Percentiles rank a stretch among this genome's conserved stretches.
phyloP scores from a whole-genome alignment of 495 filamentous ascomycete species.

The Hyphodiscus hymeniophilus region DNA sequence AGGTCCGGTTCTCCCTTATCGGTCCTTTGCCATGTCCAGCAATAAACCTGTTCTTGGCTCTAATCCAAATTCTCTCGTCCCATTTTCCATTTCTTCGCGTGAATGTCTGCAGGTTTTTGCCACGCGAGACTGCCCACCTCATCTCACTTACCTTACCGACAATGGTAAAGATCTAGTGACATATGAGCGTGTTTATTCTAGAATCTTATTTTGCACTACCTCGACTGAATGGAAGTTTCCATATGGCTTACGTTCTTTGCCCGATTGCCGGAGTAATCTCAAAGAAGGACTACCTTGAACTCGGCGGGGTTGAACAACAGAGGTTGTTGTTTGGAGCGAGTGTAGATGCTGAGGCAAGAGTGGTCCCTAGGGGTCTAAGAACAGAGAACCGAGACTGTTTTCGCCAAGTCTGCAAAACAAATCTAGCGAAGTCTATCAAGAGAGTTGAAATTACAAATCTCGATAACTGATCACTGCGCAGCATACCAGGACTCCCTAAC shows the following conservation, averaged over 20 bases:
- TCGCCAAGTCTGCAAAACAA: background rate
- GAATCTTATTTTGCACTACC: slow-evolving; percentile 5
- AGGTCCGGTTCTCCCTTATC: no score
- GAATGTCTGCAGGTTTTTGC: no score
- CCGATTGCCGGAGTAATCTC: slow-evolving; percentile 13
- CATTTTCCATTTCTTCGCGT: no score
- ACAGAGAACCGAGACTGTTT: background rate
- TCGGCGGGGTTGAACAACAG: slow-evolving; percentile 1
- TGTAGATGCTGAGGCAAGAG: background rate
- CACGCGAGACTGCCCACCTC: no score
- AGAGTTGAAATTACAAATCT: background rate
- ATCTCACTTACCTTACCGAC: no score
- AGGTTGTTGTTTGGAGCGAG: background rate
- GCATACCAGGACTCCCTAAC: background rate
- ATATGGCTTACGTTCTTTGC: background rate
- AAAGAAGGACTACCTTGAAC: slow-evolving; percentile 9
- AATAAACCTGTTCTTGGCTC: no score
- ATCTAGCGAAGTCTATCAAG: background rate
- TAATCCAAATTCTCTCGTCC: no score
- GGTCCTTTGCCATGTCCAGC: no score
- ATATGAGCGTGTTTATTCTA: background rate
- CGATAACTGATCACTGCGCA: background rate
- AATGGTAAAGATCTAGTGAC: no score
- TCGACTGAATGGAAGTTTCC: slow-evolving; percentile 3
- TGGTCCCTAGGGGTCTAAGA: background rate